These are phyloP conservation scores for Neurospora sp. DNA, from an alignment of 495 filamentous ascomycete species.

Conservation along the genomic window DNA sequence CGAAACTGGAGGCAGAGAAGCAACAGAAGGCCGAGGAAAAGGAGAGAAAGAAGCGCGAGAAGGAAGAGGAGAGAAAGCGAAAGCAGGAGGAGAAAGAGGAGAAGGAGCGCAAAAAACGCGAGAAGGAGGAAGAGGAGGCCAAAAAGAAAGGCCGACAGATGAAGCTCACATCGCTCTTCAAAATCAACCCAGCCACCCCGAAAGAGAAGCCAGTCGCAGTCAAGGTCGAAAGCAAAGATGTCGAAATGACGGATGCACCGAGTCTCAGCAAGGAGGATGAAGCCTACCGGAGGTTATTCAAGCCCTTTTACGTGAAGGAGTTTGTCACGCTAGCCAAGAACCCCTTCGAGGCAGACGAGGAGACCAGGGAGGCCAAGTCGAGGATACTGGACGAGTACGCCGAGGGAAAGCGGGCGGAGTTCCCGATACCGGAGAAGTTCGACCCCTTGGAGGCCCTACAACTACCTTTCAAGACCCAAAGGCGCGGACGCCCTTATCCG, in stretches of 20 bases:
- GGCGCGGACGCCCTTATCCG: constrained; percentile 40
- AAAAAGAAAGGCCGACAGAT: constrained; percentile 52
- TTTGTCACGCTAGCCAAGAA: constrained; percentile 51
- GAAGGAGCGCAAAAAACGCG: constrained; percentile 54
- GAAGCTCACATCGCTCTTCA: constrained; percentile 39
- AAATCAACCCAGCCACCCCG: constrained; percentile 42
- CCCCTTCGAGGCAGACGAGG: constrained; percentile 42
- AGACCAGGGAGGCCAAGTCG: constrained; percentile 44
- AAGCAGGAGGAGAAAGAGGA: constrained; percentile 48
- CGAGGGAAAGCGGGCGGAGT: constrained; percentile 22
- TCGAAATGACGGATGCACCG: constrained; percentile 8
- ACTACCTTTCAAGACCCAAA: constrained; percentile 40
- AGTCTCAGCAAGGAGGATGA: constrained; percentile 29
- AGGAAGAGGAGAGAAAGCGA: constrained; percentile 35
- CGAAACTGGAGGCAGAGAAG: constrained; percentile 26
- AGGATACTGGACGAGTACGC: constrained; percentile 37
- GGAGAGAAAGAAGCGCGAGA: constrained; percentile 33
- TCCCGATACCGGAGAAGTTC: constrained; percentile 28
- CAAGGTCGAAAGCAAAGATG: constrained; percentile 9
- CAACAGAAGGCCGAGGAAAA: constrained; percentile 31
- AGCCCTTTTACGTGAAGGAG: constrained; percentile 65
- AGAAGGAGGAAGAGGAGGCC: constrained; percentile 48
- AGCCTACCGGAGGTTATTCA: constrained; percentile 63
- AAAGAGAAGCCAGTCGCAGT: constrained; percentile 18
- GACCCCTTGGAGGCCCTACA: constrained; percentile 50